Base-by-base conservation (phyloP, 73 alveolate species). In the Durusdinium trenchii region DNA sequence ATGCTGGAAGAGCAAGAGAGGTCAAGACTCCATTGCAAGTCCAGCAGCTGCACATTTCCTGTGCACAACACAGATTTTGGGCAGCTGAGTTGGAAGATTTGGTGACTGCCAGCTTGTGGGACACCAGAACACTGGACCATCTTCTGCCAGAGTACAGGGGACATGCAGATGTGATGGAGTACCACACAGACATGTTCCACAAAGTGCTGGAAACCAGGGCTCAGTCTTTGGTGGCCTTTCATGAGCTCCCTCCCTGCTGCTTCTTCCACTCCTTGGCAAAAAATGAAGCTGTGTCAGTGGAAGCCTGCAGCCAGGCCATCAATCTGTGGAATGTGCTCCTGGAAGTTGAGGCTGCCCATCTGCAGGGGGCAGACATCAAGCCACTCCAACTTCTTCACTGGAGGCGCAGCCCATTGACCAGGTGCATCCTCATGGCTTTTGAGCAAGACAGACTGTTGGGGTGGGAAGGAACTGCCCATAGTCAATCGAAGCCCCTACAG, bases 401-500 rank as follows among this genome's bases (percentile, higher is more conserved):
- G 85, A 38, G 23, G 51, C 5, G 6, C 42, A 10, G 30, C 46
- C 90, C 90, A 16, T 45, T 79, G 3, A n/a, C 46, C 45, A 79
- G 90, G 69, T 62, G 47, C 32, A 3, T 79, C 69, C 46, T 46
- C 69, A 7, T 79, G 90, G 90, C 90, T 1, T 79, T 46, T 79
- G 90, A 79, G n/a, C 64, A 47, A 12, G 43, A 18, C 46, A 30
- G 23, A 3, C 30, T 12, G 47, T 3, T 2, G 32, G 90, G 90
- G 43, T 12, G 45, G 18, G 46, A n/a, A n/a, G n/a, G n/a, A n/a
- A n/a, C n/a, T n/a, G n/a, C n/a, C n/a, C n/a, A n/a, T n/a, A n/a
- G n/a, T n/a, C n/a, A n/a, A n/a, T n/a, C n/a, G n/a, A n/a, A n/a
- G n/a, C n/a, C n/a, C n/a, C n/a, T n/a, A n/a, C n/a, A n/a, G n/a